Percentiles rank a stretch among this genome's conserved stretches.
Conservation (phyloP, 129 eudicot species). For the Helianthus tuberosus region DNA sequence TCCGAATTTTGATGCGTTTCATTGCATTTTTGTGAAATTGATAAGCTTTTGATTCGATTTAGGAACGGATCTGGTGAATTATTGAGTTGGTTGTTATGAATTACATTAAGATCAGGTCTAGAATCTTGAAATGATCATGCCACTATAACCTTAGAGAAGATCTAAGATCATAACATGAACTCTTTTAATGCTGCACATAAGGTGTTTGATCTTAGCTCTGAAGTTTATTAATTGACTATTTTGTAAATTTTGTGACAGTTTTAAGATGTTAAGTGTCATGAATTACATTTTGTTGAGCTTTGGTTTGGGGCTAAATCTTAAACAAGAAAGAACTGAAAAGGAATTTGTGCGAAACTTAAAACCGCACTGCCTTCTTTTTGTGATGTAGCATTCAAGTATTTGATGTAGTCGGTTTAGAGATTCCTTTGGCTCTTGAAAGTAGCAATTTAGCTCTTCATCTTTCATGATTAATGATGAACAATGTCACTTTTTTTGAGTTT, state of each 20-base stretch:
- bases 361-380: background rate
- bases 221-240: background rate
- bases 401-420: background rate
- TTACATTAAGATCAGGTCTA: slow-evolving; percentile 20
- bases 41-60: slow-evolving; percentile 15
- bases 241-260: background rate
- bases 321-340: background rate
- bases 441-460: slow-evolving; percentile 3
- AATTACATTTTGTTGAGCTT: slow-evolving; percentile 8
- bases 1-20: slow-evolving; percentile 2
- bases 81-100: background rate
- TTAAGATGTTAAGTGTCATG: background rate
- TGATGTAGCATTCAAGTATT: slow-evolving; percentile 7
- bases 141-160: slow-evolving; percentile 8
- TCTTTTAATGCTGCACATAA: background rate
- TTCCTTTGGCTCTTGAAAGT: slow-evolving; percentile 21
- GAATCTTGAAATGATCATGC: slow-evolving; percentile 3
- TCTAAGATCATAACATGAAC: slow-evolving; percentile 19
- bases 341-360: background rate
- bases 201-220: slow-evolving; percentile 3
- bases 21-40: slow-evolving; percentile 23
- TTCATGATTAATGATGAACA: background rate
- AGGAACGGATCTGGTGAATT: slow-evolving; percentile 31
- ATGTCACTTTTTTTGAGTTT: background rate
- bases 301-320: slow-evolving; percentile 5